Evolutionary conservation across 179 eudicot genomes (phyloP).

Genomic region (Nepenthes alata): DNA sequence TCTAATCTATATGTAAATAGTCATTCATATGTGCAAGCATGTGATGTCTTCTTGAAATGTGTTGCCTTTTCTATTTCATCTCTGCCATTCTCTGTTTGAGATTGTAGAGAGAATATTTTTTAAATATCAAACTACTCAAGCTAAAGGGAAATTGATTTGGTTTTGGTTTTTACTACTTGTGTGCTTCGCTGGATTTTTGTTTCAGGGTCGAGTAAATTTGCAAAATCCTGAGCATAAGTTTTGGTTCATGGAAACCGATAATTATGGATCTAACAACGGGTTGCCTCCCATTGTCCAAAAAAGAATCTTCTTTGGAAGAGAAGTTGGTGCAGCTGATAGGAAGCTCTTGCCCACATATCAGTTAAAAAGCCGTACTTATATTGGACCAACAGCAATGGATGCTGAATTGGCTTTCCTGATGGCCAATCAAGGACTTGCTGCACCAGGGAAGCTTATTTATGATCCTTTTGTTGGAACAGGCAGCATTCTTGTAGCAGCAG

Average conservation of each 20-base stretch:
- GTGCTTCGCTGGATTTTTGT: constrained; percentile 6
- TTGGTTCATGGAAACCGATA: constrained; percentile 86
- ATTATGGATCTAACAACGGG: constrained; percentile 66
- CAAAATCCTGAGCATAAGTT: constrained; percentile 67
- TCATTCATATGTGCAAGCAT: too few relatives aligned
- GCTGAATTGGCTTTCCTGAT: constrained; percentile 96
- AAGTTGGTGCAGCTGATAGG: constrained; percentile 81
- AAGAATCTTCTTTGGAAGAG: constrained; percentile 89
- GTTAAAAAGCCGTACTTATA: constrained; percentile 79
- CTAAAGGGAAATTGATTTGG: too few relatives aligned
- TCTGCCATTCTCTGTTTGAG: too few relatives aligned
- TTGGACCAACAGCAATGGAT: constrained; percentile 99
- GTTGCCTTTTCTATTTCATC: too few relatives aligned
- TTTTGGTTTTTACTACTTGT: too few relatives aligned
- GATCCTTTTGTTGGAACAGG: constrained; percentile 99
- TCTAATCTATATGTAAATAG: too few relatives aligned
- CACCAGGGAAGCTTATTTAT: constrained; percentile 77
- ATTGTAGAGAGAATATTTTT: too few relatives aligned
- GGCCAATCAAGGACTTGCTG: constrained; percentile 91
- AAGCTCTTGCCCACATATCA: constrained; percentile 87
- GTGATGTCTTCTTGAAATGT: too few relatives aligned
- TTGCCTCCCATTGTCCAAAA: constrained; percentile 72
- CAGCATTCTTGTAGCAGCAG: constrained; percentile 83
- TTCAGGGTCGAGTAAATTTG: constrained; percentile 76
- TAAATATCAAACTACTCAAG: too few relatives aligned